Evolutionary conservation across 495 filamentous ascomycete species (phyloP), one percentile per base, ranked within the genome.

Genomic region (Thermothielavioides terrestris): DNA sequence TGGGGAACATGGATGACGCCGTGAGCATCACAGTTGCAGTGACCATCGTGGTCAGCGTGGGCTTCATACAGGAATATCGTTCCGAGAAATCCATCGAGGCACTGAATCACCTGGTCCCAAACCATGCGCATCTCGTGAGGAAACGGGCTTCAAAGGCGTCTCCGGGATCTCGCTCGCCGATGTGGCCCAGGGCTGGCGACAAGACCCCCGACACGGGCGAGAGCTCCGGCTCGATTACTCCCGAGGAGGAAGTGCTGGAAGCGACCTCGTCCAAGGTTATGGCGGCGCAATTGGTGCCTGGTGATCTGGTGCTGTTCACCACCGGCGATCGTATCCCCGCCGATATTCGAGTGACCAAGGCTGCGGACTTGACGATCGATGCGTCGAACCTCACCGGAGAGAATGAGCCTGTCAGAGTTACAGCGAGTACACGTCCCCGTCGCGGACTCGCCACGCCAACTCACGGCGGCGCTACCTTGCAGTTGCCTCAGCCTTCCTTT

Each of bases 61-160:
- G 89, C 10, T 99, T 99, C 60, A 79, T 97, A 48, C 92, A 99
- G 62, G 92, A 99, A 67, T 97, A 96, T 64, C 79, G 94, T 49
- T 96, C 91, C 34, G 94, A 99, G 64, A 94, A 97, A 68, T 95
- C 90, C 2, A 79, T 99, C 60, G 92, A 97, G 66, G 92, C 92
- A 41, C 73, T 99, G 47, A 95, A 84, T 61, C 87, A 90, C 52
- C 71, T 99, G 26, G 90, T 97, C 0, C 94, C 92, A 21, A 89
- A 97, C 63, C 86, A 88, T 67, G 92, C 92, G 5, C 89, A 99
- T 63, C 70, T 95, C 9, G 86, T 97, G 30, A 82, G 92, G 43
- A 77, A 79, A 30, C 68, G 62, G 57, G 28, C 69, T 15, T 48
- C 56, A 11, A 68, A 63, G 32, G 35, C 58, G n/a, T 26, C 53